Base-by-base conservation (phyloP, 192 early-diverging fungal species). In the Coemansia sp. region DNA sequence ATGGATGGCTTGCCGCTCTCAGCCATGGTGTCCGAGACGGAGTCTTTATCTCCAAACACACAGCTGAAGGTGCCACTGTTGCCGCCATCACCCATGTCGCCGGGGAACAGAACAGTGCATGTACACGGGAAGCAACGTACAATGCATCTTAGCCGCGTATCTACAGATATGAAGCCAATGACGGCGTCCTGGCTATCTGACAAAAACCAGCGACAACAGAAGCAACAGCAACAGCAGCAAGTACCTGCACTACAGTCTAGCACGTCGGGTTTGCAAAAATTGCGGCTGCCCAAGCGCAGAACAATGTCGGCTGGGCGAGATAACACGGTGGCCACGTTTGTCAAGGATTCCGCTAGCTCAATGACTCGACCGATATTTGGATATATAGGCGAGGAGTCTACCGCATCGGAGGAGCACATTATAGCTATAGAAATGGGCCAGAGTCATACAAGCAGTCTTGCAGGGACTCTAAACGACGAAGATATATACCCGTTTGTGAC, bases 231-330 rank as follows among this genome's bases (percentile, higher is more conserved):
- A 68, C 67, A 68, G 27, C 74, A 68, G 39, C 54, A 36, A 23
- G 55, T 55, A 58, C 58, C 74, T 20, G 54, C 61, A 2, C 63
- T 56, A 67, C 63, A 61, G n/a, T 61, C 64, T 24, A 61, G 31
- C 55, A 61, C 56, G 5, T 63, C 66, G 27, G 58, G 64, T n/a
- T 31, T 61, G 11, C 77, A 74, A 50, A 68, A 72, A 51, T 68
- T 80, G n/a, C 68, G 72, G 32, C 62, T 80, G 57, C 77, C 77
- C 52, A 80, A 80, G 72, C 71, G 77, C 29, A 71, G 77, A 39
- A 54, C 61, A 20, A 64, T 59, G 71, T 71, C 77, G 51, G 55
- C 64, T 8, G 77, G 62, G 61, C 77, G 71, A 14, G 71, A 68
- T 51, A 71, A 65, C 65, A 71, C 71, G 10, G 61, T 68, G 33